Base-by-base conservation (phyloP, 1,139 yeast species). In the Insectozyma bohioensis region DNA sequence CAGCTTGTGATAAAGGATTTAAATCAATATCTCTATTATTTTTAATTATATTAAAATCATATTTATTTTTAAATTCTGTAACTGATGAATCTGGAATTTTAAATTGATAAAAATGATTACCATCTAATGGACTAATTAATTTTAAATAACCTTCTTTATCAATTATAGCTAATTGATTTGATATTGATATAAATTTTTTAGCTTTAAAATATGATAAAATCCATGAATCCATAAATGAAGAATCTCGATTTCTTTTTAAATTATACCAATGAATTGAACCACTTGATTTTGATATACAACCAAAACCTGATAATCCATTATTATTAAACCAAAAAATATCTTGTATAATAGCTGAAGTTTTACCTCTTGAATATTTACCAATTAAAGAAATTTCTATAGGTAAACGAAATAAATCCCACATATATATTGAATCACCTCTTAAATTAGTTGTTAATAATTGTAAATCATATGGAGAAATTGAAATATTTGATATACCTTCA, bases 201-300 rank as follows among this genome's bases (percentile, higher is more conserved):
- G 69, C 71, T 16, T 54, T 50, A 18, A 55, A 51, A 2, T 63
- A 54, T 4, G 74, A 63, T 28, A 67, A 48, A 16, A 67, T 61
- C 75, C 75, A 68, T 6, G 63, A 54, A 43, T 67, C 67, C 31
- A 56, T 41, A 34, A 61, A 62, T 25, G 20, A 23, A 6, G 33
- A 32, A 4, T 12, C n/a, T 11, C 11, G 6, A 9, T 12, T 7
- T 23, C 8, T 12, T 38, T 67, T 67, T 32, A 63, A 57, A 40
- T 67, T 65, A 53, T 76, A 81, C 75, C 83, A 78, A 47, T 81
- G 88, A 9, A 81, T 58, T 2, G 85, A 75, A 0, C 88, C 88
- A 15, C 75, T 63, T 6, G 67, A 57, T 38, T 67, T 63, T 14
- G 81, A 79, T 18, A 78, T 62, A 28, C 81, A 64, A 0, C 84